Evolutionary conservation across 495 filamentous ascomycete species (phyloP), one percentile per base, ranked within the genome.

Genomic region (Jackrogersella minutella): DNA sequence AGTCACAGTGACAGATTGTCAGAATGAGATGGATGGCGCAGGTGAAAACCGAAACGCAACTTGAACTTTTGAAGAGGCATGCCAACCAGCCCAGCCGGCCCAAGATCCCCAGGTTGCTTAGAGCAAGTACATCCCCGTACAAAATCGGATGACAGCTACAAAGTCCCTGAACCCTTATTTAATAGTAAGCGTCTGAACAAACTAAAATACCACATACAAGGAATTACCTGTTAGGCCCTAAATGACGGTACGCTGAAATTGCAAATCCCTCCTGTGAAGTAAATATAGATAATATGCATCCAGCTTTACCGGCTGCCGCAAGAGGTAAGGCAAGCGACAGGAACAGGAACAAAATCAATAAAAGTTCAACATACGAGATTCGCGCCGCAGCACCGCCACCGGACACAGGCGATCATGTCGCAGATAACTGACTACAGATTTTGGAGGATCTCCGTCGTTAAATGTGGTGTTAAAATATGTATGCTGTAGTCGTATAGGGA

Each of bases 261-360:
- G 19, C 28, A 22, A 19, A 19, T n/a, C 13, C 34, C 52, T 64
- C 56, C 36, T 64, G 28, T 14, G 50, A 63, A 30, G 22, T 46
- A 21, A 14, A 33, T 47, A 46, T 57, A 58, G 36, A 51, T 31
- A 60, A 16, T 36, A n/a, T 14, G 37, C 17, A 17, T 14, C 26
- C n/a, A 58, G 53, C 61, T 46, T 54, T 39, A 46, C 44, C 44
- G 33, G 47, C 62, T 66, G 62, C 62, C 62, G 49, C 26, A 66
- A 66, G n/a, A 19, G 62, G 62, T 26, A 66, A 46, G 19, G 13
- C 31, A 60, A 60, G 55, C 62, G 55, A 58, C 62, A 17, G 41
- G 39, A 41, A 26, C 14, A 64, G 43, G 39, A 33, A 44, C 26
- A 34, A 44, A 22, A n/a, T 30, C 30, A 40, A 34, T 5, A 30